A percentile compares a stretch with the other conserved stretches of the same genome.
Evolutionary conservation across 352 stramenopile genomes (phyloP).

Genomic region (Globisporangium splendens): DNA sequence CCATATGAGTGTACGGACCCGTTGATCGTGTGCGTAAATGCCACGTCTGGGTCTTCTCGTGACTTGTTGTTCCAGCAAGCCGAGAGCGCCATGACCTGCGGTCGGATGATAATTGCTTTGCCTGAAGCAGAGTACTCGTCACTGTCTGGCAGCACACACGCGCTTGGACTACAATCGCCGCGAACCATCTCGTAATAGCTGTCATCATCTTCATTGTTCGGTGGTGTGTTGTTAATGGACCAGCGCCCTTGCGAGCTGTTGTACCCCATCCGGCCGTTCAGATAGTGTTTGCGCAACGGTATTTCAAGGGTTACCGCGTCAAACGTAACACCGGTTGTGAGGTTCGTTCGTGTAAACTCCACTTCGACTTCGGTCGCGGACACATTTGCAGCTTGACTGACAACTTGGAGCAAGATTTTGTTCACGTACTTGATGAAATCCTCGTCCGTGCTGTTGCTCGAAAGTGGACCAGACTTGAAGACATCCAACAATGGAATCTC

Average conservation of each 20-base stretch:
- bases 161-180: constrained; percentile 1
- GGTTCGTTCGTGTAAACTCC: constrained; percentile 1
- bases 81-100: constrained; percentile 4
- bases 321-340: background rate
- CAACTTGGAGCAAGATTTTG: constrained; percentile 1
- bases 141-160: background rate
- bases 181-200: background rate
- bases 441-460: background rate
- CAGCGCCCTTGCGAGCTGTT: too few species aligned
- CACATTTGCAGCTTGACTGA: constrained; percentile 3
- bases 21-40: too few species aligned
- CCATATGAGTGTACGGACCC: too few species aligned
- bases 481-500: too few species aligned
- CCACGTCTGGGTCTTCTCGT: background rate
- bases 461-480: background rate
- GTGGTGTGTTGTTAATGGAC: background rate
- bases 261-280: too few species aligned
- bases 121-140: background rate
- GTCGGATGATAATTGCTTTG: background rate
- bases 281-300: constrained; percentile 6
- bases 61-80: constrained; percentile 2
- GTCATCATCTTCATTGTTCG: background rate
- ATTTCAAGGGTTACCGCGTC: constrained; percentile 10
- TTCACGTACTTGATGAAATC: constrained; percentile 1
- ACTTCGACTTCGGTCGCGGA: background rate